These are phyloP conservation scores for Didymella lethalis DNA, from an alignment of 2,329 filamentous ascomycete genomes.

Conservation along the genomic window DNA sequence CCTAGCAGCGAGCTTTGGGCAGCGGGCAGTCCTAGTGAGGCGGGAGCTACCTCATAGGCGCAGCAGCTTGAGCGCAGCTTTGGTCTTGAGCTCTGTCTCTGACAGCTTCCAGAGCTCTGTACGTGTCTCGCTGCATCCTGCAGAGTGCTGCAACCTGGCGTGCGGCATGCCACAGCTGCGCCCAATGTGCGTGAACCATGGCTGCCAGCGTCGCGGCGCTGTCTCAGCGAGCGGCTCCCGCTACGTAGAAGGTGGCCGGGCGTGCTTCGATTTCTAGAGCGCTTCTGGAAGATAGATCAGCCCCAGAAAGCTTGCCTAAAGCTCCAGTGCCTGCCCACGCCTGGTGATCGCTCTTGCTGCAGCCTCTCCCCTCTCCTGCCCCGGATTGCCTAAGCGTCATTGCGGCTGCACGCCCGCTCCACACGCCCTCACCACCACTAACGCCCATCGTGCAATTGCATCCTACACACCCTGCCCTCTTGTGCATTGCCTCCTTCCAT, in stretches of 20 bases:
- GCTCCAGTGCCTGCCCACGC: conserved; percentile 25
- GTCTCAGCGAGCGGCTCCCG: conserved; percentile 25
- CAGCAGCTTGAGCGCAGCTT: conserved; percentile 24
- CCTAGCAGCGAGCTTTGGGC: conserved; percentile 18
- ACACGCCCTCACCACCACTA: conserved; percentile 20
- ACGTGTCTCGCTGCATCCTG: conserved; percentile 15
- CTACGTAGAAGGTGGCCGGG: conserved; percentile 17
- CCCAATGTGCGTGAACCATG: conserved; percentile 26
- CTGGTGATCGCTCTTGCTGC: conserved; percentile 27
- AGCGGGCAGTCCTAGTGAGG: conserved; percentile 12
- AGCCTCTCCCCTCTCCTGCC: conserved; percentile 31
- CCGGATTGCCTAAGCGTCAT: conserved; percentile 29
- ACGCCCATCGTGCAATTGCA: conserved; percentile 17
- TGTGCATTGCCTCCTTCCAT: conserved; percentile 10
- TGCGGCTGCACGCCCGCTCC: conserved; percentile 25
- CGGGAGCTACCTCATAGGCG: conserved; percentile 26
- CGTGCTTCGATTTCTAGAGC: conserved; percentile 33
- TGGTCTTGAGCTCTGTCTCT: conserved; percentile 8
- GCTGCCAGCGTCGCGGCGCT: conserved; percentile 22
- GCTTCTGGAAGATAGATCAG: conserved; percentile 39
- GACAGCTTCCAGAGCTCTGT: conserved; percentile 16
- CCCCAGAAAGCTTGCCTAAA: conserved; percentile 34
- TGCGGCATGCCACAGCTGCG: conserved; percentile 10
- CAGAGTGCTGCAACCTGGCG: conserved; percentile 13
- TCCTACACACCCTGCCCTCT: conserved; percentile 5